Evolutionary conservation across 306 rosid species (phyloP), one percentile per base, ranked within the genome.

Genomic region (Prinsepia uniflora): DNA sequence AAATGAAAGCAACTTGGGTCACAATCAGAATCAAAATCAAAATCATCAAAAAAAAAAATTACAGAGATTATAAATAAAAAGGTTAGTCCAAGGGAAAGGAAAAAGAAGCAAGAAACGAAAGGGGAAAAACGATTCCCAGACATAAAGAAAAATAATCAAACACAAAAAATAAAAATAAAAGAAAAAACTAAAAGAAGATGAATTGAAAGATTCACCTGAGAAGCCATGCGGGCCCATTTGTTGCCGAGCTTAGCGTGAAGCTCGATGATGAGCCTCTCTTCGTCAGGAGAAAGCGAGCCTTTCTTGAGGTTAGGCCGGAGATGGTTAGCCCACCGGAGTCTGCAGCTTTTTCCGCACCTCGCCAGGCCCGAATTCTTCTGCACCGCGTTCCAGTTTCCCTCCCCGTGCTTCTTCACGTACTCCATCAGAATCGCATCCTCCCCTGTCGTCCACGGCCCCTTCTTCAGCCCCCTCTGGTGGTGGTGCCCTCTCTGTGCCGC

Each of bases 161-260:
- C 0, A 5, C 41, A 46, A 7, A 3, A 5, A 18, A 24, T 24
- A 24, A 17, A 45, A 20, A 17, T 30, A n/a, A 42, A 4, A 3
- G 10, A 19, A 34, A 47, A 53, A 63, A 13, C n/a, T 15, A 65
- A 36, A 9, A 20, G 19, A 12, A 24, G 5, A 30, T 0, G 9
- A 63, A 8, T 12, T 17, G 17, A 24, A 56, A 49, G 45, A 46
- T 8, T 45, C 50, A 88, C 98, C 89, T 82, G 87, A 11, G 97
- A 68, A 10, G 98, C 98, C 91, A 90, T 93, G 69, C 87, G 81
- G 65, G 98, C 88, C 98, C 98, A 93, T 83, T 86, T 90, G 82
- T 90, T 93, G 67, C 96, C 98, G 46, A 87, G 63, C 77, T 81
- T 88, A 46, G 96, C 81, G 76, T 93, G 98, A 78, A 88, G 96